phyloP scores from a whole-genome alignment of 2,329 filamentous ascomycete species.

The Alternaria longipes region DNA sequence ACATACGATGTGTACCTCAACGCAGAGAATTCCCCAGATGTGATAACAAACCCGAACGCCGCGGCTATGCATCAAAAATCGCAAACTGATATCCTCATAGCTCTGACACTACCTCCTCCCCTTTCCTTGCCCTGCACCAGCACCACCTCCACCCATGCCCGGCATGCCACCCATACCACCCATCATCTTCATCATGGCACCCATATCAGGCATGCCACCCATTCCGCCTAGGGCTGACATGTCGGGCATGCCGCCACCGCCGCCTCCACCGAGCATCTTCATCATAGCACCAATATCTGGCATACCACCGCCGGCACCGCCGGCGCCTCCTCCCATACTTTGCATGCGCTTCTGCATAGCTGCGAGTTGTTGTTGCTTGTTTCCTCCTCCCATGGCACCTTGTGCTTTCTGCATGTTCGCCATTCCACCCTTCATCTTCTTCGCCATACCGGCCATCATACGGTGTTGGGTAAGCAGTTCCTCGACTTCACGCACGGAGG shows the following conservation, averaged over 20 bases:
- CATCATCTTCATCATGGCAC: constrained; percentile 51
- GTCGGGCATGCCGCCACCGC: constrained; percentile 67
- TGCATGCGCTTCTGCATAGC: constrained; percentile 97
- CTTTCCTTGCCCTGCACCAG: constrained; percentile 28
- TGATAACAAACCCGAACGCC: constrained; percentile 16
- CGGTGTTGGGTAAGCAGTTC: constrained; percentile 96
- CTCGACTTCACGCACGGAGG: constrained; percentile 90
- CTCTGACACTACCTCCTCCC: constrained; percentile 31
- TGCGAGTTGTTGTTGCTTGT: constrained; percentile 91
- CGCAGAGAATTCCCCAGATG: background rate
- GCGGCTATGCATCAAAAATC: constrained; percentile 18
- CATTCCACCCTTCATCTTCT: constrained; percentile 98
- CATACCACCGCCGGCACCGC: constrained; percentile 66
- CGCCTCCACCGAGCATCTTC: constrained; percentile 86
- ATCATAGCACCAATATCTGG: constrained; percentile 86
- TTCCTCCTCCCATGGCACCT: constrained; percentile 87
- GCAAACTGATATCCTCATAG: constrained; percentile 9
- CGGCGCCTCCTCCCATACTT: constrained; percentile 80
- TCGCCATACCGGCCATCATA: constrained; percentile 99
- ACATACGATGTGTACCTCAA: constrained; percentile 2
- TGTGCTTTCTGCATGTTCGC: constrained; percentile 97
- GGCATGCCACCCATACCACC: constrained; percentile 43
- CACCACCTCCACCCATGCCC: constrained; percentile 39
- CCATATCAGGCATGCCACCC: constrained; percentile 58
- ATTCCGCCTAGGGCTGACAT: constrained; percentile 68